Evolutionary conservation across 2,329 filamentous ascomycete genomes (phyloP), one percentile per base, ranked within the genome.

Genomic region (Tolypocladium album): DNA sequence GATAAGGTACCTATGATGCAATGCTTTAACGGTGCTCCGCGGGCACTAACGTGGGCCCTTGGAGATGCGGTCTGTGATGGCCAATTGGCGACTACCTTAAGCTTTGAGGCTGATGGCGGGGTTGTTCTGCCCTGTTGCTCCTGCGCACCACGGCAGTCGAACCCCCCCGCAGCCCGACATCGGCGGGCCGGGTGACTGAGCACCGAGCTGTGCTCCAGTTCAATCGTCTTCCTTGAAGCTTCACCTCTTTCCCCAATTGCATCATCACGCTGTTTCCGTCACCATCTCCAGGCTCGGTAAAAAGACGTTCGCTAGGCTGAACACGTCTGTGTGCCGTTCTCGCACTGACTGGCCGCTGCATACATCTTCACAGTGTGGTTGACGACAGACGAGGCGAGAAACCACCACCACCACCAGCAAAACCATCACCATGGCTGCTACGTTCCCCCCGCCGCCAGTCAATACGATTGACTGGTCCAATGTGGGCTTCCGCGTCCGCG

Each of bases 391-490:
- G 43, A 39, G 40, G 27, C 24, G 43, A n/a, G 27, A 31, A 31
- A 31, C 27, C 3, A 31, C 3, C 27, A 31, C 3, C 27, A 31
- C 27, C 3, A 5, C 27, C 50, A 36, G 31, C 45, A 20, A 3
- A 47, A n/a, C 17, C 59, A 53, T 62, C 39, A 82, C 62, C 36
- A 82, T 83, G 79, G 68, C 78, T 58, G 63, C 77, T 45, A 15
- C 20, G 4, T 93, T 92, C 70, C 91, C 91, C 65, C 90, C 91
- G 38, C 84, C 88, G 13, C 88, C 90, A 4, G 85, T 89, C 66
- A 85, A 85, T 70, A 88, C 88, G 64, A 93, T 96, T 78, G 92
- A 97, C 81, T 97, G 93, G 93, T 85, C 83, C 73, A 88, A 96
- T 69, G 85, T 97, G 65, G 93, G 93, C 71, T 97, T 97, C 82